Percentiles rank a stretch among this genome's conserved stretches.
Conservation (phyloP, 148 eudicot genomes). For the Linanthus parryae region DNA sequence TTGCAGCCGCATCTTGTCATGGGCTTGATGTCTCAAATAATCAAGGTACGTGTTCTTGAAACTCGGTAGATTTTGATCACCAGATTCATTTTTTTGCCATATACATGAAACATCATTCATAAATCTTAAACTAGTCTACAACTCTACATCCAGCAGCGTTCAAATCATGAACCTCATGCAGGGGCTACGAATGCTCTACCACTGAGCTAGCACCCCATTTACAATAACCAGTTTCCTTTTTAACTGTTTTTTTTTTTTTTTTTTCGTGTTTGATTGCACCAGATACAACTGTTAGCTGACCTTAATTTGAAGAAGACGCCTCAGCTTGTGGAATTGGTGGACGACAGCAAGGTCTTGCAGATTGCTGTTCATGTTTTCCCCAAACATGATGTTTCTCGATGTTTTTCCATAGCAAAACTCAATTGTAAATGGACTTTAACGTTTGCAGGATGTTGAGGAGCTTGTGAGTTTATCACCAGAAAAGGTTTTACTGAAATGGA, state of each 20-base stretch:
- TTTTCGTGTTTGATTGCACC: constrained; percentile 2
- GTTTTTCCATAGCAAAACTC: not conserved
- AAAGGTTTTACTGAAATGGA: constrained; percentile 74
- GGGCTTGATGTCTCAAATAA: constrained; percentile 79
- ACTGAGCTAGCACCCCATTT: too few species aligned
- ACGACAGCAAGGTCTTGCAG: constrained; percentile 47
- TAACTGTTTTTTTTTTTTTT: not conserved
- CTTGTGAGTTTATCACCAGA: constrained; percentile 65
- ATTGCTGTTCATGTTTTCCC: constrained; percentile 4
- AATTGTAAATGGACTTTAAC: not conserved
- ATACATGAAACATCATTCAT: too few species aligned
- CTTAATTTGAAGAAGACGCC: constrained; percentile 84
- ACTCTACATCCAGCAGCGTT: too few species aligned
- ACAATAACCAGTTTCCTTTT: too few species aligned
- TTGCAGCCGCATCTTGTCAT: constrained; percentile 74
- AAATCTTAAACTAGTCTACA: too few species aligned
- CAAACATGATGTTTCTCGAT: too few species aligned
- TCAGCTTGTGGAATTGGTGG: constrained; percentile 77
- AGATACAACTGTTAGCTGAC: constrained; percentile 79
- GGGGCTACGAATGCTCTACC: too few species aligned
- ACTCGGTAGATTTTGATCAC: not conserved
- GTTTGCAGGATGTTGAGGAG: constrained; percentile 73
- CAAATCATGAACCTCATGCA: too few species aligned
- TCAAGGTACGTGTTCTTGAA: constrained; percentile 43
- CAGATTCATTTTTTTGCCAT: too few species aligned